These are phyloP conservation scores for Crithidia mellificae DNA, from an alignment of 208 protist genomes.

Conservation along the genomic window DNA sequence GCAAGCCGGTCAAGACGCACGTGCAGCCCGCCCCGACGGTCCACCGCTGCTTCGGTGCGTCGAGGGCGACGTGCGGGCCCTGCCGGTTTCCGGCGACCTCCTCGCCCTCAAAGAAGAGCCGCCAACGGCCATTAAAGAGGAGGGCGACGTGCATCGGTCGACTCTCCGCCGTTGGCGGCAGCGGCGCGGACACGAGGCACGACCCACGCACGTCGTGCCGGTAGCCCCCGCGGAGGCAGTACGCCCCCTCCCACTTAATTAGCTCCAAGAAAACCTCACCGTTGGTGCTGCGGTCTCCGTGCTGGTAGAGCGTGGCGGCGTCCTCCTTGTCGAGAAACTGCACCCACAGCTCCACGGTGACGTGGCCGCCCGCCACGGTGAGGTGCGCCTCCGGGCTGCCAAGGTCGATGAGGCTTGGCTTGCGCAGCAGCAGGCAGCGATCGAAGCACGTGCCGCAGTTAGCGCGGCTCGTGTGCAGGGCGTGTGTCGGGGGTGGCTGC, in stretches of 20 bases:
- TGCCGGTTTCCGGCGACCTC: slow-evolving; percentile 67
- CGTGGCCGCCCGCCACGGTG: slow-evolving; percentile 65
- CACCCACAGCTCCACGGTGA: slow-evolving; percentile 88
- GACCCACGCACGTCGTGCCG: slow-evolving; percentile 83
- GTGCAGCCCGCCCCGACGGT: slow-evolving; percentile 74
- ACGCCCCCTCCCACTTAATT: slow-evolving; percentile 69
- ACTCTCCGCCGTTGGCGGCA: slow-evolving; percentile 57
- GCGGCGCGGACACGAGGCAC: slow-evolving; percentile 70
- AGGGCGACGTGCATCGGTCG: slow-evolving; percentile 80
- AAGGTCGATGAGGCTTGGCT: slow-evolving; percentile 75
- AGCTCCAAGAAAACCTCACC: slow-evolving; percentile 92
- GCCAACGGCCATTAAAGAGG: slow-evolving; percentile 89
- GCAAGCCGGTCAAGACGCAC: slow-evolving; percentile 76
- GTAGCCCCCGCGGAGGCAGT: slow-evolving; percentile 84
- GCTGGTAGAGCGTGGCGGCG: slow-evolving; percentile 82
- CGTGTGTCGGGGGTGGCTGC: slow-evolving; percentile 26
- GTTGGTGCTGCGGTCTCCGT: slow-evolving; percentile 85
- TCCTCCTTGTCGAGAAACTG: slow-evolving; percentile 78
- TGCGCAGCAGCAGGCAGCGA: slow-evolving; percentile 70
- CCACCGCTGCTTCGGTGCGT: slow-evolving; percentile 77
- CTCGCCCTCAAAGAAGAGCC: slow-evolving; percentile 78
- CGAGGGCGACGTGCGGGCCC: slow-evolving; percentile 75
- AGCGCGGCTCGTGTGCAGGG: slow-evolving; percentile 13
- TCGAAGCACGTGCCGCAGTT: slow-evolving; percentile 22
- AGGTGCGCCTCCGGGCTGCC: slow-evolving; percentile 66